Evolutionary conservation across 2,329 filamentous ascomycete species (phyloP).

Genomic region (Bipolaris bicolor): DNA sequence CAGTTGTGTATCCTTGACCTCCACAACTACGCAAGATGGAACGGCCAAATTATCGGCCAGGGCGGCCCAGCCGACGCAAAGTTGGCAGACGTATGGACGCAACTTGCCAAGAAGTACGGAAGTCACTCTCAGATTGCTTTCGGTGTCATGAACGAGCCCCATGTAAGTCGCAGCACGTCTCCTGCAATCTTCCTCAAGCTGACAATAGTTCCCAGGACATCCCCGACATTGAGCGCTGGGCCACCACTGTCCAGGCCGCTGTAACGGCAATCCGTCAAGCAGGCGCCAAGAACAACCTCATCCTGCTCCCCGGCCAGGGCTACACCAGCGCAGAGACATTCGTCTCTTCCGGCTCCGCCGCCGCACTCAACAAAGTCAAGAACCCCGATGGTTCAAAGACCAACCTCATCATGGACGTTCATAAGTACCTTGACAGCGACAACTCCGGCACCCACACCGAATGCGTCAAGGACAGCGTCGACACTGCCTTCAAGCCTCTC

Average conservation of each 20-base stretch:
- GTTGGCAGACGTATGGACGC: slow-evolving; percentile 64
- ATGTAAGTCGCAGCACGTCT: slow-evolving; percentile 43
- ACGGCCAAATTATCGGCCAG: slow-evolving; percentile 68
- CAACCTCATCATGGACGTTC: slow-evolving; percentile 57
- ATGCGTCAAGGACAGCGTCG: slow-evolving; percentile 37
- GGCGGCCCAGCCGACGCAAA: slow-evolving; percentile 66
- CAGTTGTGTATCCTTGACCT: slow-evolving; percentile 63
- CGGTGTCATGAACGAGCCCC: slow-evolving; percentile 73
- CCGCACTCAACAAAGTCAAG: slow-evolving; percentile 59
- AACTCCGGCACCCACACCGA: slow-evolving; percentile 46
- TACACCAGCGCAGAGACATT: slow-evolving; percentile 53
- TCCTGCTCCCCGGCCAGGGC: slow-evolving; percentile 68
- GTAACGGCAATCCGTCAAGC: slow-evolving; percentile 70
- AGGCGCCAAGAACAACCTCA: slow-evolving; percentile 68
- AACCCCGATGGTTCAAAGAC: slow-evolving; percentile 66
- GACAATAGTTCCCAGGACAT: slow-evolving; percentile 8
- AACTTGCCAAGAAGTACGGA: slow-evolving; percentile 64
- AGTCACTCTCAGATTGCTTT: slow-evolving; percentile 63
- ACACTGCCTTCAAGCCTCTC: slow-evolving; percentile 43
- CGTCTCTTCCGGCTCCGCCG: slow-evolving; percentile 40
- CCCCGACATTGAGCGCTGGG: slow-evolving; percentile 55
- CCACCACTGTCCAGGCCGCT: slow-evolving; percentile 64
- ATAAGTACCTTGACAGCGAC: slow-evolving; percentile 52
- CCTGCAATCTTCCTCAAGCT: slow-evolving; percentile 55
- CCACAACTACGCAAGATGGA: slow-evolving; percentile 60